Conservation (phyloP, 306 rosid genomes). For the Lathyrus sativus region DNA sequence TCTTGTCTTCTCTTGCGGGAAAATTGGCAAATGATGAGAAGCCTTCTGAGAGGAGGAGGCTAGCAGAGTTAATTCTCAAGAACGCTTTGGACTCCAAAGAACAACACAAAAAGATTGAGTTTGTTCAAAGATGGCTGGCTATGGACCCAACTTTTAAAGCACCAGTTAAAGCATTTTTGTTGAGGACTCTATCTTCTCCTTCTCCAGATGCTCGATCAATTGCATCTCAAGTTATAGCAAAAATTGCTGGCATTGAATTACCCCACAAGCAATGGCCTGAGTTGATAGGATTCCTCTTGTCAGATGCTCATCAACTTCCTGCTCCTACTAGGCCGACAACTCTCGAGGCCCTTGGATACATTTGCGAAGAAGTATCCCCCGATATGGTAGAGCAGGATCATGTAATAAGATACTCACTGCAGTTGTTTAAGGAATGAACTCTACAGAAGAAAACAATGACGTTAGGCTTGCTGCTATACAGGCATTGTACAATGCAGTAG, state of each 20-base stretch:
- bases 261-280: conserved; percentile 97
- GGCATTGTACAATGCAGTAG: conserved; percentile 78
- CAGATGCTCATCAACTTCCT: conserved; percentile 74
- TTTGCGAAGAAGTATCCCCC: conserved; percentile 88
- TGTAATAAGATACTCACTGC: conserved; percentile 79
- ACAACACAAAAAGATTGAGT: conserved; percentile 79
- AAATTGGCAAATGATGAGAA: conserved; percentile 89
- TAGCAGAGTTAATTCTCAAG: conserved; percentile 87
- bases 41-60: conserved; percentile 81
- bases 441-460: conserved; percentile 69
- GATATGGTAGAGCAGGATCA: conserved; percentile 73
- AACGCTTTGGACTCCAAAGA: conserved; percentile 95
- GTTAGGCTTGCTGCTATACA: conserved; percentile 74
- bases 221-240: conserved; percentile 88
- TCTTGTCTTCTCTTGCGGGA: conserved; percentile 82
- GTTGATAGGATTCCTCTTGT: conserved; percentile 67
- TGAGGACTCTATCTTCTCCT: conserved; percentile 73
- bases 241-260: conserved; percentile 88
- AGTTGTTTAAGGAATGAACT: conserved; percentile 85
- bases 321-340: conserved; percentile 80
- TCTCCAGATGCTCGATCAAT: conserved; percentile 84
- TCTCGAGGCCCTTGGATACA: conserved; percentile 91
- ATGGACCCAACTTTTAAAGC: conserved; percentile 65
- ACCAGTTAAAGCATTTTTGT: conserved; percentile 72
- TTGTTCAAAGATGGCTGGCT: conserved; percentile 80